Evolutionary conservation across 768 basidiomycete species (phyloP), one percentile per base, ranked within the genome.

Genomic region (Leccinum arenicola): DNA sequence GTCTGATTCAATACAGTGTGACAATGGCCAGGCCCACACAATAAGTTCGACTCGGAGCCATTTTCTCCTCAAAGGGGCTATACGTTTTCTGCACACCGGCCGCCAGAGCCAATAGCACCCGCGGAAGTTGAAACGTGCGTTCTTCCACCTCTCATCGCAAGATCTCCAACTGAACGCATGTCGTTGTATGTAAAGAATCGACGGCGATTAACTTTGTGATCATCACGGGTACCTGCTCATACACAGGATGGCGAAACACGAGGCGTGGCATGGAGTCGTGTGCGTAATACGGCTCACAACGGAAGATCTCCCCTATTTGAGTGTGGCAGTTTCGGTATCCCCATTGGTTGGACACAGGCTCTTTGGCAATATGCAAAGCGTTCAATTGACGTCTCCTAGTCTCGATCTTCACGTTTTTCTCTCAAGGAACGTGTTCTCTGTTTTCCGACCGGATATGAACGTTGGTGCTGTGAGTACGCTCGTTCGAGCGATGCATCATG

Each of bases 231-330:
- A 29, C 29, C 29, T 29, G 17, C 5, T 21, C 19, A 21, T 14
- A 23, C 33, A 54, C 64, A 25, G 56, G 55, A 57, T 60, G 55
- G 57, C 19, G 7, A 55, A 48, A 57, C 64, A 66, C 23, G 64
- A 63, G 64, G 64, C 8, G 14, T 12, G 27, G 51, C 10, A 14
- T 52, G 17, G 38, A 38, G 38, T 17, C 17, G 27, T 23, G 25
- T 19, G 19, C n/a, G 43, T 14, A 35, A 35, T 35, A 43, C 40
- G 17, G 40, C 40, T 9, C 43, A 23, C 47, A 48, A 21, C 14
- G 29, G 36, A 52, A 9, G 40, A 64, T 64, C 57, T 25, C 43
- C 40, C 38, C 1, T 3, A 11, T 19, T 51, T 14, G 38, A 27
- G 4, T 31, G 50, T 23, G 43, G 48, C 29, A 54, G 31, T 40